A percentile compares a stretch with the other conserved stretches of the same genome.
These are phyloP conservation scores for Naganishia onofrii DNA, from an alignment of 768 basidiomycete species.

Conservation along the genomic window DNA sequence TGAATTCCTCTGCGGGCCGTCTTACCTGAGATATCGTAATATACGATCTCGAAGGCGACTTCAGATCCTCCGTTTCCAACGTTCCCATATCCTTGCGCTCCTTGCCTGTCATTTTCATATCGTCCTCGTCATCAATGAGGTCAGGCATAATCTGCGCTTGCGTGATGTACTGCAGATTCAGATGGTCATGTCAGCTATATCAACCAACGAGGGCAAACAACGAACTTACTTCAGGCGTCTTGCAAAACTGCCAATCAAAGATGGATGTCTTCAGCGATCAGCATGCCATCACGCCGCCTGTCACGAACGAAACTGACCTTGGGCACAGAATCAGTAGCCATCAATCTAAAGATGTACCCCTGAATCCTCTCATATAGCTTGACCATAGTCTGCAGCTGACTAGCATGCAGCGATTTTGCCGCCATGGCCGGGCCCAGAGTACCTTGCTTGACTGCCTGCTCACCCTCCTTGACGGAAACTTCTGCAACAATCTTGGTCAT, in stretches of 20 bases:
- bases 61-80: constrained; percentile 32
- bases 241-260: constrained; percentile 41
- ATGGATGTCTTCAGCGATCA: not conserved
- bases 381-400: constrained; percentile 90
- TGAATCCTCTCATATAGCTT: constrained; percentile 93
- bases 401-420: constrained; percentile 76
- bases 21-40: constrained; percentile 52
- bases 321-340: constrained; percentile 99
- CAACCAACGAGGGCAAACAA: not conserved
- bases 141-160: constrained; percentile 47
- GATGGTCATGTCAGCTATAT: not conserved
- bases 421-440: constrained; percentile 74
- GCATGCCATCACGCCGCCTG: not conserved
- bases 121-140: constrained; percentile 36
- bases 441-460: constrained; percentile 39
- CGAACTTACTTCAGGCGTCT: constrained; percentile 47
- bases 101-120: constrained; percentile 33
- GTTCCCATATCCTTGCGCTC: constrained; percentile 25
- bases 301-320: constrained; percentile 56
- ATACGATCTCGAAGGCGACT: constrained; percentile 45
- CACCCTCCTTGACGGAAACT: constrained; percentile 36
- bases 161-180: constrained; percentile 40
- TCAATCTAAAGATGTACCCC: constrained; percentile 90
- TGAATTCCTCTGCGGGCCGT: not conserved
- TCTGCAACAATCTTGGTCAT: constrained; percentile 82